Percentiles rank a stretch among this genome's conserved stretches.
These are phyloP conservation scores for Flammula alnicola DNA, from an alignment of 1,284 basidiomycete species.

Conservation along the genomic window DNA sequence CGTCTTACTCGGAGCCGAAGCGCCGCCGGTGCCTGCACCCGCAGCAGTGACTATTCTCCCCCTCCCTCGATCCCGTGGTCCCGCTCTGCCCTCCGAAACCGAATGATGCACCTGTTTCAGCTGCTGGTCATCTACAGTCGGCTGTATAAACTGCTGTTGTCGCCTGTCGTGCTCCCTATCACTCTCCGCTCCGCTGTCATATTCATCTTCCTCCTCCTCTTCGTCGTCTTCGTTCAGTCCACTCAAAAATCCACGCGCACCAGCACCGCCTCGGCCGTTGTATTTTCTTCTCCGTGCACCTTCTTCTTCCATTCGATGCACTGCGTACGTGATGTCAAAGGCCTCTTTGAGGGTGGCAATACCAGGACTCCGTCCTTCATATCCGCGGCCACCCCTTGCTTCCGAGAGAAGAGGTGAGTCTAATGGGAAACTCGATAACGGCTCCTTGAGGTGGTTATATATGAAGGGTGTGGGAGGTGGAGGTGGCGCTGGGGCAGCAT, in stretches of 20 bases:
- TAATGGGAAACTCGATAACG: constrained; percentile 50
- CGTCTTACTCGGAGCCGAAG: constrained; percentile 1
- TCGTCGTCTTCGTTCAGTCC: constrained; percentile 92
- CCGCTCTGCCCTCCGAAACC: constrained; percentile 72
- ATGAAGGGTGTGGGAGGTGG: constrained; percentile 64
- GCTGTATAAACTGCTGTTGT: neutral
- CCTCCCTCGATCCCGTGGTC: constrained; percentile 65
- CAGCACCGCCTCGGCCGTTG: constrained; percentile 77
- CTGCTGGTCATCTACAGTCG: constrained; percentile 22
- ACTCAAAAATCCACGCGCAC: constrained; percentile 79
- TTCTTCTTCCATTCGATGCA: constrained; percentile 99
- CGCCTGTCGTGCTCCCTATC: constrained; percentile 45
- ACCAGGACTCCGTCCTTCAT: constrained; percentile 89
- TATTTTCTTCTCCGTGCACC: constrained; percentile 84
- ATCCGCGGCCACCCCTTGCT: constrained; percentile 70
- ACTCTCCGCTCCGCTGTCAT: constrained; percentile 39
- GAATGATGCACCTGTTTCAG: constrained; percentile 7
- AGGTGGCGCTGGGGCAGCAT: constrained; percentile 63
- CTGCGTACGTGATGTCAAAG: constrained; percentile 98
- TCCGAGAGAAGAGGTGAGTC: constrained; percentile 92
- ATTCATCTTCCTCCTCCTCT: constrained; percentile 50
- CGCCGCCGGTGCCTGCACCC: constrained; percentile 28
- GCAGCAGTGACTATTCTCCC: constrained; percentile 20
- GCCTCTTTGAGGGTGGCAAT: constrained; percentile 94
- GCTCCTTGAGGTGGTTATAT: constrained; percentile 38